A percentile compares a stretch with the other conserved stretches of the same genome.
phyloP scores from a whole-genome alignment of 2,329 filamentous ascomycete genomes.

The Talaromyces sp. region DNA sequence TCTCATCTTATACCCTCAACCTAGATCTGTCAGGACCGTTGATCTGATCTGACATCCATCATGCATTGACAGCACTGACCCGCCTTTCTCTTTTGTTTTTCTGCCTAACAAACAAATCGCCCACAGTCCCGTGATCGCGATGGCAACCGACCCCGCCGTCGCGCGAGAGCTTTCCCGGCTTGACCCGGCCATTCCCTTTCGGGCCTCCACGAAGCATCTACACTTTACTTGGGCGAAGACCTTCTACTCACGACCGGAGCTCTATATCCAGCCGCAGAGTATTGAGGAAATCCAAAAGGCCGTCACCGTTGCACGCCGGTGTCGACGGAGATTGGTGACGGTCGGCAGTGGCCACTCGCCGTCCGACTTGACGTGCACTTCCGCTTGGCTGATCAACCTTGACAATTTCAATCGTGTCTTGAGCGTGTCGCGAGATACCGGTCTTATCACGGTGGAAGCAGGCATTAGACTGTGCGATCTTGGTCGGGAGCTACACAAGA shows the following conservation, averaged over 20 bases:
- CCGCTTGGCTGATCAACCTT: conserved; percentile 90
- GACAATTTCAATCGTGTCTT: conserved; percentile 75
- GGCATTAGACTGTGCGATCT: conserved; percentile 79
- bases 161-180: conserved; percentile 56
- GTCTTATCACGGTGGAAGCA: conserved; percentile 74
- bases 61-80: conserved; percentile 8
- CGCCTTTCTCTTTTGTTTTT: neutral
- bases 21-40: neutral
- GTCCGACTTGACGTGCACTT: conserved; percentile 86
- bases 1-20: too few relatives aligned
- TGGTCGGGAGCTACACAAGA: conserved; percentile 67
- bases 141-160: conserved; percentile 45
- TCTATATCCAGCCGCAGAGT: conserved; percentile 81
- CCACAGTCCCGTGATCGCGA: conserved; percentile 4
- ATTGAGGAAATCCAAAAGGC: conserved; percentile 79
- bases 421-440: conserved; percentile 62
- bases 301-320: conserved; percentile 74
- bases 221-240: conserved; percentile 96
- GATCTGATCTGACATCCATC: neutral
- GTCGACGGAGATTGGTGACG: conserved; percentile 75
- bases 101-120: neutral
- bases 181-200: conserved; percentile 68
- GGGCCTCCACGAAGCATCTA: conserved; percentile 65
- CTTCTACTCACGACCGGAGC: conserved; percentile 82
- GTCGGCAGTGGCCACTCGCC: conserved; percentile 93